Conservation (phyloP, 768 basidiomycete species). For the Pulveroboletus frians region DNA sequence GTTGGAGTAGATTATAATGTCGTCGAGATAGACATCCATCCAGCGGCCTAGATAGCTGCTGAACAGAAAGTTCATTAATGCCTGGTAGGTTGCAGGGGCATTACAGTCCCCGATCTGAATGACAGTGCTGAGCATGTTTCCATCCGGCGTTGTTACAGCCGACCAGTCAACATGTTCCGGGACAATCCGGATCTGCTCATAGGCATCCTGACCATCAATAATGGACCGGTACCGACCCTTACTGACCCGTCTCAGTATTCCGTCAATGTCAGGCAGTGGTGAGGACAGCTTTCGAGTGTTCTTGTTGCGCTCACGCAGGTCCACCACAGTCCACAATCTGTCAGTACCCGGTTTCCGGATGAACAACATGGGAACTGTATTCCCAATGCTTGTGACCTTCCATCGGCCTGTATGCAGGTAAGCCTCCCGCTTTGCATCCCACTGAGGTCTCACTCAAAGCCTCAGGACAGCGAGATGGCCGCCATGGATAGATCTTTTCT, state of each 20-base stretch:
- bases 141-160: too few relatives aligned
- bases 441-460: too few relatives aligned
- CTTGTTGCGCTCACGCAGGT: slow-evolving; percentile 7
- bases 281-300: too few relatives aligned
- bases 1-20: slow-evolving; percentile 8
- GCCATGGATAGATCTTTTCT: too few relatives aligned
- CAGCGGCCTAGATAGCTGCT: not conserved
- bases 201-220: too few relatives aligned
- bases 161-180: slow-evolving; percentile 18
- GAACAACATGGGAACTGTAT: slow-evolving; percentile 1
- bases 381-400: too few relatives aligned
- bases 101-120: too few relatives aligned
- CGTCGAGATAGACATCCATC: slow-evolving; percentile 9
- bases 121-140: too few relatives aligned
- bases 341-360: slow-evolving; percentile 1
- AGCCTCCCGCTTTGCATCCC: not conserved
- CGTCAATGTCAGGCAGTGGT: slow-evolving; percentile 4
- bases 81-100: too few relatives aligned
- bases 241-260: slow-evolving; percentile 1
- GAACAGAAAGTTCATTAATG: too few relatives aligned
- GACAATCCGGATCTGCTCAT: too few relatives aligned
- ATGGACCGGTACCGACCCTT: not conserved
- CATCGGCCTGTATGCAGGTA: not conserved
- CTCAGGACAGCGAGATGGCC: too few relatives aligned
- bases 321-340: not conserved